Conservation (phyloP, 83 land plant genomes). For the Picea abies region DNA sequence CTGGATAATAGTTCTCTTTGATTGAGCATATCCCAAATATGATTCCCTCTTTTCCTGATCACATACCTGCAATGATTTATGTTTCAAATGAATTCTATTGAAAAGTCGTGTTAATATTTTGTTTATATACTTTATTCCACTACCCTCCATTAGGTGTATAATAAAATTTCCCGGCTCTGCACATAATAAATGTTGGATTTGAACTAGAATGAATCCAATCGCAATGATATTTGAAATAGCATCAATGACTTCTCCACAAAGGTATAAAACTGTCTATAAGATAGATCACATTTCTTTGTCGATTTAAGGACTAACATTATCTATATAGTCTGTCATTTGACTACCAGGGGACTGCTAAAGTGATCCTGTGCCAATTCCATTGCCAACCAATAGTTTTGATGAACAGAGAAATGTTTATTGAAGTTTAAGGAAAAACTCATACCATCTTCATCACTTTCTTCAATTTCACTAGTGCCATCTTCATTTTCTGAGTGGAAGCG, state of each 20-base stretch:
- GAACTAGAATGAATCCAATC: background rate
- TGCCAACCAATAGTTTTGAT: background rate
- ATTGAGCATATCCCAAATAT: background rate
- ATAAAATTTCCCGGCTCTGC: background rate
- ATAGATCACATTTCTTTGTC: background rate
- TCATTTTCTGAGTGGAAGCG: conserved; percentile 61
- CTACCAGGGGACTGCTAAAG: background rate
- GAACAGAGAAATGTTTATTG: background rate
- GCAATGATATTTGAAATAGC: background rate
- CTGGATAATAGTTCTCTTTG: background rate
- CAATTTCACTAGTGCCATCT: conserved; percentile 39
- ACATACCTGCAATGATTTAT: background rate
- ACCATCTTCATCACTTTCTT: conserved; percentile 32
- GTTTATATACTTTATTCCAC: no score
- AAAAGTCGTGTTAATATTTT: background rate
- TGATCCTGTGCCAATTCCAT: background rate
- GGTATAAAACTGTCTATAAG: background rate
- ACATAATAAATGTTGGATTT: background rate
- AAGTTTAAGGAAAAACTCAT: conserved; percentile 1
- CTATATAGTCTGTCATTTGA: background rate
- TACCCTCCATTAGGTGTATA: background rate
- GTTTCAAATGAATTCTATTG: background rate
- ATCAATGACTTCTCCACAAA: background rate
- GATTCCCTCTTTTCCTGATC: background rate
- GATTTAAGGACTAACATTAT: background rate